A percentile compares a stretch with the other conserved stretches of the same genome.
These are phyloP conservation scores for Diaporthe helianthi DNA, from an alignment of 2,329 filamentous ascomycete genomes.

Conservation along the genomic window DNA sequence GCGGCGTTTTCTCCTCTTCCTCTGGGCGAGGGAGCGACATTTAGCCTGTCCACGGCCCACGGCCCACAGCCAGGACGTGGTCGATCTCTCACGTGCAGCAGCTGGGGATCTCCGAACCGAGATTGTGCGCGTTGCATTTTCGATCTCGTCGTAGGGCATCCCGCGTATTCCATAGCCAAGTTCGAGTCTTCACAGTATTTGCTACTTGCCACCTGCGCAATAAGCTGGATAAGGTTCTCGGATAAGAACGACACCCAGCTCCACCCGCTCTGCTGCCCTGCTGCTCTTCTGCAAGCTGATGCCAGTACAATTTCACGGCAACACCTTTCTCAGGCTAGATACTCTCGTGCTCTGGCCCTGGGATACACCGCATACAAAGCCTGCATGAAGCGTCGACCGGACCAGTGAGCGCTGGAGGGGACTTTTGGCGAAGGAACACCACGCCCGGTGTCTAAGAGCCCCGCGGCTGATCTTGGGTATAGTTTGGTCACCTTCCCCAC, in stretches of 20 bases:
- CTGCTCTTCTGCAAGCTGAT: slow-evolving; percentile 15
- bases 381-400: slow-evolving; percentile 28
- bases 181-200: too few relatives aligned
- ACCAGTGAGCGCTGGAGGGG: slow-evolving; percentile 8
- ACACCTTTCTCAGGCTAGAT: slow-evolving; percentile 5
- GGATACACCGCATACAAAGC: slow-evolving; percentile 29
- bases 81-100: slow-evolving; percentile 32
- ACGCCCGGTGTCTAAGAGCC: slow-evolving; percentile 1
- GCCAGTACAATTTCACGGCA: not conserved
- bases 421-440: slow-evolving; percentile 16
- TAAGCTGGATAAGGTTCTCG: slow-evolving; percentile 14
- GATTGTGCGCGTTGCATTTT: slow-evolving; percentile 24
- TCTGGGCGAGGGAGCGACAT: slow-evolving; percentile 6
- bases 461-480: slow-evolving; percentile 2
- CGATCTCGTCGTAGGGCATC: slow-evolving; percentile 1
- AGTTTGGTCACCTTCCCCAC: slow-evolving; percentile 4
- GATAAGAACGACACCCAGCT: not conserved
- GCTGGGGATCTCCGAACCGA: slow-evolving; percentile 31
- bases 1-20: not conserved
- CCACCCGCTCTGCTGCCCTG: slow-evolving; percentile 1
- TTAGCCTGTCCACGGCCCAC: slow-evolving; percentile 28
- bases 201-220: not conserved
- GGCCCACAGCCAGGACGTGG: slow-evolving; percentile 24
- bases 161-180: not conserved
- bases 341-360: slow-evolving; percentile 11